Base-by-base conservation (phyloP, 192 early-diverging fungal genomes). In the Linnemannia hyalina region DNA sequence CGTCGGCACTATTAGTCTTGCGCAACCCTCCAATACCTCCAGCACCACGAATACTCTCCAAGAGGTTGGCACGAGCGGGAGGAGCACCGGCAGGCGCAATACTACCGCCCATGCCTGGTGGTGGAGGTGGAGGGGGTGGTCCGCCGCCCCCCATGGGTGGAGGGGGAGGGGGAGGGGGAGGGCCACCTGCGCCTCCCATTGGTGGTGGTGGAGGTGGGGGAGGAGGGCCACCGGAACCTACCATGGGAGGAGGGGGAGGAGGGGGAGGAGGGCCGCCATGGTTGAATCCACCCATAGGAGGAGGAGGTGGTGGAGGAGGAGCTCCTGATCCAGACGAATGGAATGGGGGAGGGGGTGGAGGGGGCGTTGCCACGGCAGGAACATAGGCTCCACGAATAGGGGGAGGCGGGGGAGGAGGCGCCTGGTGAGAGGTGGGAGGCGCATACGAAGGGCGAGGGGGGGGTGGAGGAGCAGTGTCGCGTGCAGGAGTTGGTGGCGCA, bases 1-100 rank as follows among this genome's bases (percentile, higher is more conserved):
- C 70, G 0, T 69, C 65, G 11, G 74, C 38, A 16, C 54, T 2
- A 49, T 74, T 80, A 26, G 78, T 80, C 70, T 90, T 85, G 60
- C 89, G 89, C 55, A 91, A 70, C 0, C 76, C 76, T 32, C 77
- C 80, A 78, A 90, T 82, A 29, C 91, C 92, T 42, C 92, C 91
- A 3, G 89, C 76, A 15, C 85, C 88, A 41, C 89, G 85, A 46
- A 93, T 93, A 65, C 88, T 88, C 54, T 81, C 89, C 88, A 93
- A 70, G 6, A 93, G 72, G 68, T 89, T 89, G 42, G 68, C 38
- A 23, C 89, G 81, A 15, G 88, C 42, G 2, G 88, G 81, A 20
- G 68, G 72, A 49, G 80, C 63, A 40, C 76, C 40, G 63, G 70
- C 5, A 78, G 78, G 26, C 35, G 71, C 71, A 11, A 18, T 79